Conservation (phyloP, 1,139 yeast genomes). For the Insectozyma bohioensis region DNA sequence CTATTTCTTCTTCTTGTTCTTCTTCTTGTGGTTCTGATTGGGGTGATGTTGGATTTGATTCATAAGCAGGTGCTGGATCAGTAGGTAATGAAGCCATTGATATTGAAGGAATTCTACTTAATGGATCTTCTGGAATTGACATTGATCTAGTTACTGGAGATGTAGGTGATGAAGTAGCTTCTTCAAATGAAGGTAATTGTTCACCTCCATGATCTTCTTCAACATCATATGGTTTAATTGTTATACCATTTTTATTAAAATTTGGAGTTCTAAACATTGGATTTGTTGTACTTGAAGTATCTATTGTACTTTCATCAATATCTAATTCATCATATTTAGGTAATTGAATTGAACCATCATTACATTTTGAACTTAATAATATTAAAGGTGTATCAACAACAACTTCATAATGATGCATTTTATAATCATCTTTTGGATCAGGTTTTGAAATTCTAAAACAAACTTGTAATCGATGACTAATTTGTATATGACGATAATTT, state of each 20-base stretch:
- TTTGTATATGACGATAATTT: constrained; percentile 65
- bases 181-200: constrained; percentile 58
- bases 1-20: neutral
- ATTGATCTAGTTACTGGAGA: constrained; percentile 34
- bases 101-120: constrained; percentile 36
- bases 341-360: constrained; percentile 62
- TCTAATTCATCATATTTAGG: constrained; percentile 60
- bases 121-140: constrained; percentile 35
- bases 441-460: constrained; percentile 75
- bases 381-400: constrained; percentile 84
- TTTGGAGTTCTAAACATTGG: constrained; percentile 35
- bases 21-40: too few species aligned
- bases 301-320: constrained; percentile 10
- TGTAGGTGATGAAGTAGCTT: constrained; percentile 38
- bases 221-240: constrained; percentile 32
- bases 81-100: constrained; percentile 17
- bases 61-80: constrained; percentile 42
- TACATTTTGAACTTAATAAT: constrained; percentile 71
- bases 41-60: too few species aligned
- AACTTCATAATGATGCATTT: constrained; percentile 83
- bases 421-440: constrained; percentile 53
- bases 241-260: constrained; percentile 36
- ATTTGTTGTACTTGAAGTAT: neutral
- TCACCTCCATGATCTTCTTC: constrained; percentile 11
- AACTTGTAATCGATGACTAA: constrained; percentile 76